Base-by-base conservation (phyloP, 257 asterid species). In the Forsythia suspensa region DNA sequence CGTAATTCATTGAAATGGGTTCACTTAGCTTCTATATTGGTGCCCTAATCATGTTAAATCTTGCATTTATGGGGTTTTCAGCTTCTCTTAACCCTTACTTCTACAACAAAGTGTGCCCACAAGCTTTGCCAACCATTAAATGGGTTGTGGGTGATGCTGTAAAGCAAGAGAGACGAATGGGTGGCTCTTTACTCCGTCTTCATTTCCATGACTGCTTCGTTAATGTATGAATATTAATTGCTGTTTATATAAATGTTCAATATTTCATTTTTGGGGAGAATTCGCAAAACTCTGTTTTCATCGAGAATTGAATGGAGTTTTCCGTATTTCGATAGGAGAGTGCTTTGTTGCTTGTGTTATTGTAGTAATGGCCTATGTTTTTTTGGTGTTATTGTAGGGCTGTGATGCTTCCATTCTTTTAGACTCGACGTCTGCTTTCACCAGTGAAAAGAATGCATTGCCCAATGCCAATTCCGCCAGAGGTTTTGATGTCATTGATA, bases 401-500 rank as follows among this genome's bases (percentile, higher is more conserved):
- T 24, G 24, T 24, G 24, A 24, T 24, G 24, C 24, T 24, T 24
- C 24, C 24, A 24, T 24, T 24, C 24, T 24, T 24, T 24, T 24
- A 24, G 24, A 24, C 24, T 24, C 24, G 24, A 24, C 24, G 24
- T 24, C 24, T 24, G 24, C 24, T 24, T 24, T 24, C 24, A 24
- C 24, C 24, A 24, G 24, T 24, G 24, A 24, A 24, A 24, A 24
- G 24, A 24, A 82, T 44, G 88, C 93, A 0, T 13, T 10, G 16
- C 79, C 93, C 0, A 89, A 91, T 42, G n/a, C 73, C 13, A 89
- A 85, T 59, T 89, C 92, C 0, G 76, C 57, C 0, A 82, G 92
- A 84, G 93, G 94, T 37, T 91, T 86, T n/a, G 83, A 89, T 4
- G 92, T 91, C 37, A 72, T 89, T 1, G 94, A 91, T 39, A 63